Percentiles rank a stretch among this genome's conserved stretches.
These are phyloP conservation scores for Cenchrus purpureus DNA, from an alignment of 176 grass and related monocot genomes.

Conservation along the genomic window DNA sequence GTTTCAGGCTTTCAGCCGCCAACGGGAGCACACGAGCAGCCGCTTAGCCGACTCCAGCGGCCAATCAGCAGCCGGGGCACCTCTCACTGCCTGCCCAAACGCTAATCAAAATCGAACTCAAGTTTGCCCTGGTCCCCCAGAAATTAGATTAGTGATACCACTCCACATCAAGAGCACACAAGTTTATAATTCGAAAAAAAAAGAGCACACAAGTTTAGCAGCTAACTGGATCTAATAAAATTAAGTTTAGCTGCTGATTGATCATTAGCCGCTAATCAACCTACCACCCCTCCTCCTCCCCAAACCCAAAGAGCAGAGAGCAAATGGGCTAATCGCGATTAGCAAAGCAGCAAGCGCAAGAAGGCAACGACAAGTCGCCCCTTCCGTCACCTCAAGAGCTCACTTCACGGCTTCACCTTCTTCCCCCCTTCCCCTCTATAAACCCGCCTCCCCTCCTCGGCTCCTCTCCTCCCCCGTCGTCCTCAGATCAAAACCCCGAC, in stretches of 20 bases:
- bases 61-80: conserved; percentile 7
- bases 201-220: not conserved
- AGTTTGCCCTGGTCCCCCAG: not conserved
- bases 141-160: not conserved
- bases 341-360: not conserved
- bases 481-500: conserved; percentile 37
- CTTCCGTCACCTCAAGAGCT: conserved; percentile 58
- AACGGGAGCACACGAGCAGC: not conserved
- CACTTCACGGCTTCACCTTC: too few relatives aligned
- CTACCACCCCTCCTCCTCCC: not conserved
- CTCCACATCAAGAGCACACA: not conserved
- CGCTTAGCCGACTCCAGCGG: not conserved
- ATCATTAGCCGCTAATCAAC: not conserved
- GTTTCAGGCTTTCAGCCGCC: conserved; percentile 27
- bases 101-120: not conserved
- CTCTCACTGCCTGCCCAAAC: conserved; percentile 19
- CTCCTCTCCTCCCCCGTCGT: not conserved
- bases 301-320: conserved; percentile 32
- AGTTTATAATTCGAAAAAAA: too few relatives aligned
- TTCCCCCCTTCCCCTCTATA: conserved; percentile 39
- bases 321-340: conserved; percentile 20
- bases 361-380: conserved; percentile 31
- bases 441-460: conserved; percentile 34
- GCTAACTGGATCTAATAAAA: not conserved
- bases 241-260: not conserved